These are phyloP conservation scores for Cephalotrichum gorgonifer DNA, from an alignment of 2,329 filamentous ascomycete genomes.

Conservation along the genomic window DNA sequence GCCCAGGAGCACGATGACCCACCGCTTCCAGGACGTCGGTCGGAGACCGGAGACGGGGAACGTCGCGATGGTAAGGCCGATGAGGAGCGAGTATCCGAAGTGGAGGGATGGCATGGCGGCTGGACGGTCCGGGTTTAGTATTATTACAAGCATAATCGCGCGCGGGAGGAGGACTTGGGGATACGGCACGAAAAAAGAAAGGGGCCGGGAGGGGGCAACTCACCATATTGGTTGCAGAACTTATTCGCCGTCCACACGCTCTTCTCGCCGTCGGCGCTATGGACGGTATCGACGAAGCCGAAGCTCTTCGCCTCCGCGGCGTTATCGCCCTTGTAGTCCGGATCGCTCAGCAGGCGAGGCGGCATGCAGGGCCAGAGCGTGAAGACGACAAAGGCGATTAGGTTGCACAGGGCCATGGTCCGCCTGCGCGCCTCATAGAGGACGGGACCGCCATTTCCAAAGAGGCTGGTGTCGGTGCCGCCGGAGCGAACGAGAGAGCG, in stretches of 20 bases:
- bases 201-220: constrained; percentile 13
- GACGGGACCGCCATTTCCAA: constrained; percentile 24
- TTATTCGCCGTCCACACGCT: constrained; percentile 63
- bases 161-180: no score
- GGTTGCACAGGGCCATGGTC: constrained; percentile 52
- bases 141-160: no score
- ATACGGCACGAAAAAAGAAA: not conserved
- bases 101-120: constrained; percentile 68
- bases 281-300: constrained; percentile 52
- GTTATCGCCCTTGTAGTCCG: constrained; percentile 40
- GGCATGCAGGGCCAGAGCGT: constrained; percentile 57
- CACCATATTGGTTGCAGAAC: constrained; percentile 67
- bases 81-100: constrained; percentile 65
- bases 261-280: constrained; percentile 36
- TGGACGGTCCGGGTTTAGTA: constrained; percentile 14
- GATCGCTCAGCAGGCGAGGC: constrained; percentile 46
- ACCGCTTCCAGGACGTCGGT: constrained; percentile 37
- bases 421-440: constrained; percentile 46
- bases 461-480: constrained; percentile 6
- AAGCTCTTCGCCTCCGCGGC: constrained; percentile 50
- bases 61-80: constrained; percentile 58
- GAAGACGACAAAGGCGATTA: constrained; percentile 50
- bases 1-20: constrained; percentile 34
- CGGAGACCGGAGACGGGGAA: constrained; percentile 50
- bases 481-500: constrained; percentile 15